A percentile compares a stretch with the other conserved stretches of the same genome.
Evolutionary conservation across 2,329 filamentous ascomycete species (phyloP).

Genomic region (Thielaviopsis musarum): DNA sequence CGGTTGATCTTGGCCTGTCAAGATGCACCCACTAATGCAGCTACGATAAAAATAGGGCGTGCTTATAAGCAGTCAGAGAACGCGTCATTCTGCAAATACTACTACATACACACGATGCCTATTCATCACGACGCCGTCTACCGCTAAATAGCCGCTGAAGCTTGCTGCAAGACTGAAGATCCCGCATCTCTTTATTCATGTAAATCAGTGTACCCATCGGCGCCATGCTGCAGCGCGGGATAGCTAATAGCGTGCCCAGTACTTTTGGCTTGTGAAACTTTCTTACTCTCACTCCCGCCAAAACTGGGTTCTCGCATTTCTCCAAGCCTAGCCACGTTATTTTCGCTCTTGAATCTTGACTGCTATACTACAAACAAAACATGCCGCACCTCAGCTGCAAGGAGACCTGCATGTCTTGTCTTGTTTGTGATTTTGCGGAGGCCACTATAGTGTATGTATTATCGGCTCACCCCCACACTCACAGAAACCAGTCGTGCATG

Average conservation of each 20-base stretch:
- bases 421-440: neutral
- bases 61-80: neutral
- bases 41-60: neutral
- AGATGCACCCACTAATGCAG: neutral
- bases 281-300: neutral
- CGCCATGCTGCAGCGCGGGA: neutral
- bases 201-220: neutral
- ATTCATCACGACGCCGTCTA: no score
- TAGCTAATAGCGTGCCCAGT: neutral
- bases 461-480: neutral
- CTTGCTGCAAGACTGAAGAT: neutral
- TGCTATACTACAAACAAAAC: neutral
- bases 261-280: neutral
- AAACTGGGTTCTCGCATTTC: no score
- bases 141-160: neutral
- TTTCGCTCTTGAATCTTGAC: neutral
- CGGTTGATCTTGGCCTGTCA: neutral
- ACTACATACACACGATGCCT: no score
- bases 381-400: neutral
- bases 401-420: neutral
- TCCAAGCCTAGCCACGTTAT: neutral
- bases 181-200: neutral
- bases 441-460: neutral
- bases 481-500: no score
- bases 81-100: neutral